phyloP scores from a whole-genome alignment of 2,329 filamentous ascomycete genomes.

The Rutstroemia sp. region DNA sequence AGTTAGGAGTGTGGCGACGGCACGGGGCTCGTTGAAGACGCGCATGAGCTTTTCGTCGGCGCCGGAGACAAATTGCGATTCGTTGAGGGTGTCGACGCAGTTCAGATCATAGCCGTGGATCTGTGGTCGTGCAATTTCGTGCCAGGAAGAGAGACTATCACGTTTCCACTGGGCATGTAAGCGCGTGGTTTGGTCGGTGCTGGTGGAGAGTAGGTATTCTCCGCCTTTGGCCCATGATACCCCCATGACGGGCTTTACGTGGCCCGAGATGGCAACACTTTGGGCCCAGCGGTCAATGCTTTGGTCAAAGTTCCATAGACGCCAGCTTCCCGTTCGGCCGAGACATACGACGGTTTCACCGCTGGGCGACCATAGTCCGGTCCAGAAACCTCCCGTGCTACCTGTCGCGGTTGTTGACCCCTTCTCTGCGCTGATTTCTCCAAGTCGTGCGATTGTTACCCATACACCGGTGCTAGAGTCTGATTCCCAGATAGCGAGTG shows the following conservation, averaged over 20 bases:
- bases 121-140: constrained; percentile 90
- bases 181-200: constrained; percentile 86
- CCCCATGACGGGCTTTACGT: constrained; percentile 73
- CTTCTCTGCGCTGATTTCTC: constrained; percentile 91
- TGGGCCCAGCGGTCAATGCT: constrained; percentile 66
- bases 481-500: constrained; percentile 84
- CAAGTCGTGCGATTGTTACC: constrained; percentile 77
- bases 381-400: constrained; percentile 95
- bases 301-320: constrained; percentile 65
- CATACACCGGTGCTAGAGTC: constrained; percentile 82
- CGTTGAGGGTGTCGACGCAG: constrained; percentile 72
- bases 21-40: constrained; percentile 84
- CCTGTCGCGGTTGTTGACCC: constrained; percentile 94
- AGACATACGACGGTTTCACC: constrained; percentile 71
- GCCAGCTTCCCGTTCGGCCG: constrained; percentile 88
- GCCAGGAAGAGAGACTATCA: constrained; percentile 58
- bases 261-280: constrained; percentile 70
- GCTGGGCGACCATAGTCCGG: constrained; percentile 80
- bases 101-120: constrained; percentile 98
- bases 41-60: constrained; percentile 97
- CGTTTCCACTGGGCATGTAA: constrained; percentile 74
- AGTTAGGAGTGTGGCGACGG: constrained; percentile 67
- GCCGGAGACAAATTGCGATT: constrained; percentile 79
- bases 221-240: constrained; percentile 79
- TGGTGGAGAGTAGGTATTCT: constrained; percentile 79